Percentiles rank a stretch among this genome's conserved stretches.
Evolutionary conservation across 495 filamentous ascomycete genomes (phyloP).

Genomic region (Glonium stellatum): DNA sequence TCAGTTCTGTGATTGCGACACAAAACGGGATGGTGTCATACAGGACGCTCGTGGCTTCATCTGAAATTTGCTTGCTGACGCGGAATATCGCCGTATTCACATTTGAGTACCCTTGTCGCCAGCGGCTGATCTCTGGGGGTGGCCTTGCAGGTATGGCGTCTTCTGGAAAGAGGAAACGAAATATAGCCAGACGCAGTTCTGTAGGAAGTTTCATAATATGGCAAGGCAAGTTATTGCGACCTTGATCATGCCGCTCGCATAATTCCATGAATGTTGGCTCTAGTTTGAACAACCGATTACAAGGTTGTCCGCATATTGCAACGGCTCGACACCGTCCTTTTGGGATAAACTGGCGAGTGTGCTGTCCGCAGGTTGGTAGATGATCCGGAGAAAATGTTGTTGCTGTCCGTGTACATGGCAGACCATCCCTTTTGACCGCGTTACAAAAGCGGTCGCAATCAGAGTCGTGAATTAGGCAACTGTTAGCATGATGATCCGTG

Average conservation of each 20-base stretch:
- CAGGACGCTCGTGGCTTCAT: neutral
- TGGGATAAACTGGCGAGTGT: no score
- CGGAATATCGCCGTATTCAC: neutral
- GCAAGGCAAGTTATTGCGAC: neutral
- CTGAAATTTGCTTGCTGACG: neutral
- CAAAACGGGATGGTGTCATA: neutral
- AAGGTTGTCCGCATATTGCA: no score
- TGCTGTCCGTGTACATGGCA: neutral
- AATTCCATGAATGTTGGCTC: neutral
- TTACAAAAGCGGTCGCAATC: neutral
- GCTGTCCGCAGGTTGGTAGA: neutral
- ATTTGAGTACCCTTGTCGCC: neutral
- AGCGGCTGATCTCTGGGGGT: no score
- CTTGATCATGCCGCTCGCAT: neutral
- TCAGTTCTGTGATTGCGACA: neutral
- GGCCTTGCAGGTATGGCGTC: no score
- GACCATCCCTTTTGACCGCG: neutral
- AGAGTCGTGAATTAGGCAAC: neutral
- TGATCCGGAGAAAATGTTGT: neutral
- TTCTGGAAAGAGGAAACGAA: neutral
- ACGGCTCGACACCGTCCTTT: neutral
- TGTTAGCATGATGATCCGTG: neutral
- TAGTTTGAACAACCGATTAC: neutral
- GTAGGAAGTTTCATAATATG: neutral
- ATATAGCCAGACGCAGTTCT: neutral